These are phyloP conservation scores for Suhomyces coccinellae DNA, from an alignment of 1,139 yeast species.

Conservation along the genomic window DNA sequence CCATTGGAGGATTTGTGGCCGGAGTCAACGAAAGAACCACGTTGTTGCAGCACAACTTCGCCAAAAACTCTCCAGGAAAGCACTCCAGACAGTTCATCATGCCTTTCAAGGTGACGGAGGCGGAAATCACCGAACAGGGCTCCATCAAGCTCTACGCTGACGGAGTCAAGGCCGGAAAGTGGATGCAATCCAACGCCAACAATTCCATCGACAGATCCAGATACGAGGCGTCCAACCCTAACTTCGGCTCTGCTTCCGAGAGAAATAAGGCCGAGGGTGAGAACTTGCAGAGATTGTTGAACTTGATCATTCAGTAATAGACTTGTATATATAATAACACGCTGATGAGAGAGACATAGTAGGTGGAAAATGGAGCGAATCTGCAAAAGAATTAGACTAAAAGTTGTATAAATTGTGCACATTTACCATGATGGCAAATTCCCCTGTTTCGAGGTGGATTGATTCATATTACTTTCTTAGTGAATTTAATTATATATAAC, in stretches of 20 bases:
- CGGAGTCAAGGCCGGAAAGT: slow-evolving; percentile 42
- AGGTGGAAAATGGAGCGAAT: too few species aligned
- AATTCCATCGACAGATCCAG: slow-evolving; percentile 22
- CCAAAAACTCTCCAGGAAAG: slow-evolving; percentile 44
- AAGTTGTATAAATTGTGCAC: too few species aligned
- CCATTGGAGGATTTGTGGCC: slow-evolving; percentile 75
- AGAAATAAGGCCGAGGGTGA: slow-evolving; percentile 38
- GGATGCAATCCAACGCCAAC: slow-evolving; percentile 34
- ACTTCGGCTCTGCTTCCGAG: slow-evolving; percentile 34
- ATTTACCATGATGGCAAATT: too few species aligned
- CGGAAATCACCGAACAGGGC: slow-evolving; percentile 40
- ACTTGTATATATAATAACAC: neutral
- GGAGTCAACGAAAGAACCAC: slow-evolving; percentile 39
- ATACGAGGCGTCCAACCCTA: slow-evolving; percentile 35
- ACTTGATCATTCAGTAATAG: slow-evolving; percentile 24
- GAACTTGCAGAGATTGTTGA: slow-evolving; percentile 37
- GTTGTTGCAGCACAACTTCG: slow-evolving; percentile 42
- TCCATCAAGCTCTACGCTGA: slow-evolving; percentile 41
- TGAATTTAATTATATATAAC: too few species aligned
- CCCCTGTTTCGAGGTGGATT: too few species aligned
- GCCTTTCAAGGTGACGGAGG: slow-evolving; percentile 46
- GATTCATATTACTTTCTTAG: too few species aligned
- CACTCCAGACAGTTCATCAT: slow-evolving; percentile 46
- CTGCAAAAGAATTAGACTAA: too few species aligned
- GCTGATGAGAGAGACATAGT: too few species aligned